phyloP scores from a whole-genome alignment of 2,329 filamentous ascomycete genomes.

The Pestalotiopsis sp. region DNA sequence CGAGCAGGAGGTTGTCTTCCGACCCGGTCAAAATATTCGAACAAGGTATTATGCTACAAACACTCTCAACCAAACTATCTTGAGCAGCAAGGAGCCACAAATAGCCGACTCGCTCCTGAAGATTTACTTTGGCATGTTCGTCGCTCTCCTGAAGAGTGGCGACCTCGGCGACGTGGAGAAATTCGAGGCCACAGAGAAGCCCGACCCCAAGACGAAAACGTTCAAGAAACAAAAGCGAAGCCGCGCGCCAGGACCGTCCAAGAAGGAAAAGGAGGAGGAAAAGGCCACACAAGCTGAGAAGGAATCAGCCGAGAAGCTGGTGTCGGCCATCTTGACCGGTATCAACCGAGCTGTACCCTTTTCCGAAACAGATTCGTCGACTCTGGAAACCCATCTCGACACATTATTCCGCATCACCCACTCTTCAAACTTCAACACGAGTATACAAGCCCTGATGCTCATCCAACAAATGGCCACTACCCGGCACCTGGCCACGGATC shows the following conservation, averaged over 20 bases:
- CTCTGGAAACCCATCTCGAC: constrained; percentile 85
- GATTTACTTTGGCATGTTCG: constrained; percentile 91
- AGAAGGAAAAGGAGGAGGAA: constrained; percentile 37
- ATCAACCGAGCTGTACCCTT: constrained; percentile 97
- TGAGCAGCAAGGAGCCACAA: constrained; percentile 80
- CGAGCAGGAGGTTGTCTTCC: constrained; percentile 85
- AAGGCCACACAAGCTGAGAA: constrained; percentile 44
- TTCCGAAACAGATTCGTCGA: constrained; percentile 75
- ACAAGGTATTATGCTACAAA: constrained; percentile 96
- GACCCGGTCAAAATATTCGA: constrained; percentile 82
- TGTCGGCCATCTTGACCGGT: constrained; percentile 87
- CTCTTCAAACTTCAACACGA: constrained; percentile 98
- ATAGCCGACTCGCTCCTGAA: constrained; percentile 80
- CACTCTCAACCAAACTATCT: constrained; percentile 93
- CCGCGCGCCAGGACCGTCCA: constrained; percentile 26
- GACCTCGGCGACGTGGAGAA: constrained; percentile 39
- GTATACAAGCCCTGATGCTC: constrained; percentile 90
- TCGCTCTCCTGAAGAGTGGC: constrained; percentile 72
- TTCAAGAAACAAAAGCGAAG: constrained; percentile 47
- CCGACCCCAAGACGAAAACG: constrained; percentile 43
- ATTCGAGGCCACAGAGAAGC: constrained; percentile 38
- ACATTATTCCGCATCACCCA: constrained; percentile 96
- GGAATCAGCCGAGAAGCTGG: constrained; percentile 86
- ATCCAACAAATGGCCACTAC: constrained; percentile 88
- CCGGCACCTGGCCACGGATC: constrained; percentile 80